Base-by-base conservation (phyloP, 164 flowering plant genomes). In the Sextonia rubra region DNA sequence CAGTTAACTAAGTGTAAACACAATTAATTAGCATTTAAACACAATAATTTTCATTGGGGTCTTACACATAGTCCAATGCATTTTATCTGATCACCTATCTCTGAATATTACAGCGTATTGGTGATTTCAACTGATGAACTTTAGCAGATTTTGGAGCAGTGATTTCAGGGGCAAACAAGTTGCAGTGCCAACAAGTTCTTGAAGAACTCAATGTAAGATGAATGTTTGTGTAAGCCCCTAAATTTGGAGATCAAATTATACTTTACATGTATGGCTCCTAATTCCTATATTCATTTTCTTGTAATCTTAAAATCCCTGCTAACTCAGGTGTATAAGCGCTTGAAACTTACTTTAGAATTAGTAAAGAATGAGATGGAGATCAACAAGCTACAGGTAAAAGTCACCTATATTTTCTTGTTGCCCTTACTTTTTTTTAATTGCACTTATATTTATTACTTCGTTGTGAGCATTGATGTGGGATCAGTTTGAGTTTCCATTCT, bases 121-220 rank as follows among this genome's bases (percentile, higher is more conserved):
- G 98, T 78, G 98, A 91, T 47, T 95, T 95, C 64, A 87, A 86
- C 76, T 91, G 79, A 82, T 86, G 94, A 73, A 87, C 90, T 77
- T 78, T 95, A 75, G 98, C 99, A 60, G 99, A 95, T 86, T 95
- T 93, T 85, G 97, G 99, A 75, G 98, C 97, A 77, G 99, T 97
- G 69, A 93, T 95, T 78, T 93, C 93, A 73, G 99, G 98, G 68
- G 96, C 91, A 47, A 93, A 86, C 81, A 89, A 88, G 77, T 72
- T 78, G 30, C 90, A 88, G 70, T 86, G 93, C 77, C 98, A 93
- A 78, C 75, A 82, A 83, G 97, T 93, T 72, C 96, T 95, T 85
- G 97, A 91, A 81, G 99, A 95, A 80, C 82, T 95, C 66, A 97
- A 95, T 84, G 99, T 95, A 83, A 85, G 94, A 52, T 52, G 58